Conservation (phyloP, 164 flowering plant genomes). For the Vitis vinifera region ASM3070453v1 NC_081809.1:1118501-1119000, state of each 20-base stretch:
- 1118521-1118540: no score
- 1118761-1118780: neutral
- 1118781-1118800: neutral
- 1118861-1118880: no score
- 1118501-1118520: no score
- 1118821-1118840: no score
- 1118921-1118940: neutral
- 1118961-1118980: neutral
- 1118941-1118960: neutral
- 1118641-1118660: no score
- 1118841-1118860: no score
- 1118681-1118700: no score
- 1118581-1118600: no score
- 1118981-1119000: conserved; percentile 86
- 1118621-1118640: no score
- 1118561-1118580: neutral
- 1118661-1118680: no score
- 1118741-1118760: neutral
- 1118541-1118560: neutral
- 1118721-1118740: neutral
- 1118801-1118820: no score
- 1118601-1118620: no score
- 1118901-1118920: neutral
- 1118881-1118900: neutral
- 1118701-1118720: neutral